Evolutionary conservation across 2,329 filamentous ascomycete genomes (phyloP), one percentile per base, ranked within the genome.

Genomic region (Fusarium pilosicola): DNA sequence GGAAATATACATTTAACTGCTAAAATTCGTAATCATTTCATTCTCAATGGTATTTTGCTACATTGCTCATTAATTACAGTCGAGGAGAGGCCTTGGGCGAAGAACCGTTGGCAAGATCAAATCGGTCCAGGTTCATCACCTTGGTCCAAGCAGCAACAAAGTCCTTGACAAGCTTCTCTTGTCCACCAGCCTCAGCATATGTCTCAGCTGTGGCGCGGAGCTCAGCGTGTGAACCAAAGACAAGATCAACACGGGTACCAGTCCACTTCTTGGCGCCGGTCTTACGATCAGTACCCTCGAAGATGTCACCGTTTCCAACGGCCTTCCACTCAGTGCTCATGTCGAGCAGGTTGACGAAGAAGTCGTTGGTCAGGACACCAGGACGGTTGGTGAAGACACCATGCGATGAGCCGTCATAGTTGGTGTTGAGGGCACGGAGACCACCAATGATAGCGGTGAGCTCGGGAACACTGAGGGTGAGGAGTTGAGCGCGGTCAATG

Each of bases 341-440:
- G 81, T 95, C 92, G 48, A 95, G 88, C 7, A 95, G 86, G 84
- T 94, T 94, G 82, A 93, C 88, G 80, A 95, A 95, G 88, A 94
- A 95, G 84, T 95, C 93, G 83, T 93, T 94, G 79, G 90, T 93
- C 76, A 95, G 86, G 74, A 88, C 83, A 59, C 93, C 93, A 1
- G 92, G 91, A 8, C 85, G 86, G 77, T 87, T 86, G 72, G 93
- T 95, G 78, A 95, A 87, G 66, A 95, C 87, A 71, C 93, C 93
- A 69, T 89, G 82, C 41, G 85, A 80, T 6, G 92, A 93, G 56
- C 90, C 90, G 75, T 95, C 92, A 74, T 86, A 93, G 86, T 95
- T 95, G 80, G 89, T 84, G 80, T 90, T 89, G 54, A 95, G 85
- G 3, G 86, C 88, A 74, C 93, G 92, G 60, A 95, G 85, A 81